phyloP scores from a whole-genome alignment of 2,329 filamentous ascomycete species.

The Aplosporella prunicola region DNA sequence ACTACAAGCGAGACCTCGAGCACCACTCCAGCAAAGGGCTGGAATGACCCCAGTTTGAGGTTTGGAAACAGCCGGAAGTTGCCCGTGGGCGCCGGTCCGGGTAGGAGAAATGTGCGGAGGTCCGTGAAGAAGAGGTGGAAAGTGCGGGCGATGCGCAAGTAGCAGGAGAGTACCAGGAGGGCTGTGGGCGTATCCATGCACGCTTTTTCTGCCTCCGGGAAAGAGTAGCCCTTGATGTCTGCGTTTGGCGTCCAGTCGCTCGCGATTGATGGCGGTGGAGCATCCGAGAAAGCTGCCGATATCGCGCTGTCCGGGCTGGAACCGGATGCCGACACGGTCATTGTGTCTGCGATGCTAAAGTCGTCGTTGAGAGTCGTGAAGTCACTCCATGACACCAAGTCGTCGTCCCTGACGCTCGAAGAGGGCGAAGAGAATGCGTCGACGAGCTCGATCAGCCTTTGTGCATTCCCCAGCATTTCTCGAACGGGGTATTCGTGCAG shows the following conservation, averaged over 20 bases:
- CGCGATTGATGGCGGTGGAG: neutral
- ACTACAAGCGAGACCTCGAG: neutral
- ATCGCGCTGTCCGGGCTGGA: neutral
- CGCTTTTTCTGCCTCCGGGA: neutral
- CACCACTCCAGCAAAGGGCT: neutral
- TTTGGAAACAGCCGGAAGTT: neutral
- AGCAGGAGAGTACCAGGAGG: neutral
- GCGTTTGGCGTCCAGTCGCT: neutral
- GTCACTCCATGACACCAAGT: too few relatives aligned
- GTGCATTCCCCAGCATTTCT: neutral
- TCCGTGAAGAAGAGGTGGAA: neutral
- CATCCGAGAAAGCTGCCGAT: neutral
- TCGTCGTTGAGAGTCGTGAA: neutral
- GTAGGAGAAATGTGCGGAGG: neutral
- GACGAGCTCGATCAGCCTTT: neutral
- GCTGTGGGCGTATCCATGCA: neutral
- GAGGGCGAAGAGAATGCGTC: neutral
- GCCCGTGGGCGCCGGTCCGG: neutral
- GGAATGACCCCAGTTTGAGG: conserved; percentile 1
- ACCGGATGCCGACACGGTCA: neutral
- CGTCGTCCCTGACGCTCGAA: too few relatives aligned
- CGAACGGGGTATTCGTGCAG: neutral
- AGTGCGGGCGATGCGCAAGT: neutral
- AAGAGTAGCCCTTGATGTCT: neutral
- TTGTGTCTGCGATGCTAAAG: neutral